Conservation (phyloP, 352 stramenopile genomes). For the Globisporangium middletonii region DNA sequence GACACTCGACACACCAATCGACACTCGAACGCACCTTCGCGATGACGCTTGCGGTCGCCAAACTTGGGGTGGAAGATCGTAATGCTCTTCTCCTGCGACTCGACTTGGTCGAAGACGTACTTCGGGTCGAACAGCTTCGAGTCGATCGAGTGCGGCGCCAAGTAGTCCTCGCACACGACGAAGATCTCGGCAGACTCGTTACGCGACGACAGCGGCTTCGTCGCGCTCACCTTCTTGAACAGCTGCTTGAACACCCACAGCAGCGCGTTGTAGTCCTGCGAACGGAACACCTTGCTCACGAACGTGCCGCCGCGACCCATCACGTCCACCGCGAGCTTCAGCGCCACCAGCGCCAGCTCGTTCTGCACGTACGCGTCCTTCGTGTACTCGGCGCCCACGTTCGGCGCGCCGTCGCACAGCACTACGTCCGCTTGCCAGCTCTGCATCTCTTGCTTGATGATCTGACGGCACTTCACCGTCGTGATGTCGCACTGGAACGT, state of each 20-base stretch:
- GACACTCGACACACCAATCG: conserved; percentile 12
- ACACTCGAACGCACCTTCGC: conserved; percentile 80
- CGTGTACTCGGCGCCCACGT: conserved; percentile 97
- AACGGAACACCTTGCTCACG: conserved; percentile 97
- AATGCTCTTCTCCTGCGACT: conserved; percentile 82
- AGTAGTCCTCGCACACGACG: conserved; percentile 95
- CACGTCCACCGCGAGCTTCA: conserved; percentile 97
- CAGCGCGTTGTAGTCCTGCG: conserved; percentile 97
- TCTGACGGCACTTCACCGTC: conserved; percentile 82
- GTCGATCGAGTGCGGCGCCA: conserved; percentile 96
- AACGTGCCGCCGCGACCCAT: conserved; percentile 92
- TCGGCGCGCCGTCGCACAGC: conserved; percentile 98
- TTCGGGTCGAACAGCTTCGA: conserved; percentile 96
- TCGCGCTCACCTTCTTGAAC: conserved; percentile 96
- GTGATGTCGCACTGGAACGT: conserved; percentile 97
- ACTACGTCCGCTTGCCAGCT: conserved; percentile 95
- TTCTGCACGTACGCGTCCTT: conserved; percentile 99
- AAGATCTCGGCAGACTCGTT: conserved; percentile 99
- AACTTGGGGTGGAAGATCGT: conserved; percentile 99
- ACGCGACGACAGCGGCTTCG: conserved; percentile 97
- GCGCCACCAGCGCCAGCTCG: conserved; percentile 93
- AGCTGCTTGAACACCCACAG: conserved; percentile 99
- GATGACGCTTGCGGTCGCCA: conserved; percentile 90
- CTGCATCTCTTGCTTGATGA: conserved; percentile 92
- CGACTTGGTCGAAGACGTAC: conserved; percentile 96